phyloP scores from a whole-genome alignment of 345 rosid genomes.

The Citropsis articulata region DNA sequence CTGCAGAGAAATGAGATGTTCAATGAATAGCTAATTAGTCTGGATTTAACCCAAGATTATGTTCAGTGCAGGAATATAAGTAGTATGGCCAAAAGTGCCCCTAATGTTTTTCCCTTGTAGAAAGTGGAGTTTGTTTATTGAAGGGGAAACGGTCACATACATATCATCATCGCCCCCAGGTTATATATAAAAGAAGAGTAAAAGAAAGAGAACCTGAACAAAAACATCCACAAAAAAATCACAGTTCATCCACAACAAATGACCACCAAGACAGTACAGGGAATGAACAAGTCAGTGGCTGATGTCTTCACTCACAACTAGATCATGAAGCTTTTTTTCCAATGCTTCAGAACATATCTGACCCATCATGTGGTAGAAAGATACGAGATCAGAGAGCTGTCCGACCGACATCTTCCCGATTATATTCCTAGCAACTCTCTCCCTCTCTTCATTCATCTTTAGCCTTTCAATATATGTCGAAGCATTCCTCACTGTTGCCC shows the following conservation, averaged over 20 bases:
- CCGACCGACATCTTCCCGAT: conserved; percentile 46
- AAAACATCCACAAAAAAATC: no score
- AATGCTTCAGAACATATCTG: conserved; percentile 48
- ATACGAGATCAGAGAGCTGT: conserved; percentile 41
- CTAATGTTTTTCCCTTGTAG: no score
- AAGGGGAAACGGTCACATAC: background rate
- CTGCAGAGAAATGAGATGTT: no score
- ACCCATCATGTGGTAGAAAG: conserved; percentile 53
- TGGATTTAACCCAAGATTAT: no score
- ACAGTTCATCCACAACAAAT: no score
- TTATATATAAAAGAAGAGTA: no score
- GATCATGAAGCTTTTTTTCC: conserved; percentile 36
- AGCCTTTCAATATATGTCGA: conserved; percentile 33
- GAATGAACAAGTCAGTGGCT: background rate
- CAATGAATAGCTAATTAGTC: no score
- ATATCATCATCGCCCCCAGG: no score
- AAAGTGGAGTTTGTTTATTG: background rate
- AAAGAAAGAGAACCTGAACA: background rate
- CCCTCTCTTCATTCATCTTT: conserved; percentile 46
- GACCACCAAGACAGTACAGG: no score
- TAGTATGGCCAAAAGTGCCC: background rate
- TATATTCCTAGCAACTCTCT: conserved; percentile 32
- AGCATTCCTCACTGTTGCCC: conserved; percentile 67
- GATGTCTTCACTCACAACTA: background rate
- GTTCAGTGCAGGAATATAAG: no score